These are phyloP conservation scores for Cystobasidium onofrii DNA, from an alignment of 768 basidiomycete species.

Conservation along the genomic window DNA sequence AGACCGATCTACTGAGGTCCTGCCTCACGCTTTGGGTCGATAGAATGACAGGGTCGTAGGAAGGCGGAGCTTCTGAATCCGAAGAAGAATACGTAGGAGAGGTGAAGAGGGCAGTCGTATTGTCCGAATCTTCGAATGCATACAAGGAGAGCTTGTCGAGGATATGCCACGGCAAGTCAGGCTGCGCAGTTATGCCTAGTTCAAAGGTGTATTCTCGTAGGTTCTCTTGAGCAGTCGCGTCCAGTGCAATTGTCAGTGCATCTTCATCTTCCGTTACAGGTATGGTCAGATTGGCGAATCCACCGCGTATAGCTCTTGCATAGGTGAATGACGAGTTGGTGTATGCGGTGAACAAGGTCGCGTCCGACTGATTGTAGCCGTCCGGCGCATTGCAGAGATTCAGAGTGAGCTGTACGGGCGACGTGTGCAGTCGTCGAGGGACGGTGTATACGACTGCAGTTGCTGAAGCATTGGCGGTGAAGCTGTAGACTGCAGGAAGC, in stretches of 20 bases:
- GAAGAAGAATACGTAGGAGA: conserved; percentile 31
- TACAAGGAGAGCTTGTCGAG: conserved; percentile 24
- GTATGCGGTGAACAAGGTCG: not conserved
- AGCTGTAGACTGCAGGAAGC: conserved; percentile 6
- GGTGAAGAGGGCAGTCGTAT: conserved; percentile 35
- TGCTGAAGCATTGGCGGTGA: not conserved
- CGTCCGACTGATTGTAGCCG: not conserved
- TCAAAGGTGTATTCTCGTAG: conserved; percentile 31
- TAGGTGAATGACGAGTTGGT: conserved; percentile 22
- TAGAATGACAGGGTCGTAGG: conserved; percentile 26
- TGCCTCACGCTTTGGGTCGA: not conserved
- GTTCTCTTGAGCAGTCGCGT: not conserved
- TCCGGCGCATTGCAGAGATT: conserved; percentile 20
- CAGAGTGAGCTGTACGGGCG: conserved; percentile 15
- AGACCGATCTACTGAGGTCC: conserved; percentile 32
- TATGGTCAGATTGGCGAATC: conserved; percentile 24
- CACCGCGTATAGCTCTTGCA: not conserved
- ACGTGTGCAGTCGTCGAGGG: not conserved
- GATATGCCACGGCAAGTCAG: conserved; percentile 9
- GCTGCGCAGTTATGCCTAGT: conserved; percentile 31
- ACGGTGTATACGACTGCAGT: not conserved
- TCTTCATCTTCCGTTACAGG: not conserved
- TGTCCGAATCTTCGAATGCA: conserved; percentile 36
- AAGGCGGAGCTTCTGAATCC: not conserved
- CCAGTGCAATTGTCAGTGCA: not conserved